Evolutionary conservation across 805 yeast species (phyloP), one percentile per base, ranked within the genome.

Genomic region (Saccharomycopsis babjevae): DNA sequence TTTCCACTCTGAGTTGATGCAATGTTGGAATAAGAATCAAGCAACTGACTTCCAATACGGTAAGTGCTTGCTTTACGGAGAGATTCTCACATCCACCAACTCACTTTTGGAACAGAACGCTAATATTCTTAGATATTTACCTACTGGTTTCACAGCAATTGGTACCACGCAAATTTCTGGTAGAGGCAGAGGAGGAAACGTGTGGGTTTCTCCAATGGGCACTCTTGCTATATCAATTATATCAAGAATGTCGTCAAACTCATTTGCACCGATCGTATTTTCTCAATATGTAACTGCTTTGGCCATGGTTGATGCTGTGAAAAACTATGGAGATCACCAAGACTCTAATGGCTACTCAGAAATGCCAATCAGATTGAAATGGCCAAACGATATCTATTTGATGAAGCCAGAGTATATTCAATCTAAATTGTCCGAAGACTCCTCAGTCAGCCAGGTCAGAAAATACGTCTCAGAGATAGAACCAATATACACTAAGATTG

Each of bases 371-470:
- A 79, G 83, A 57, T 79, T 94, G 62, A 94, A 94, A 70, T 94
- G 99, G 99, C 99, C 99, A 1, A 94, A 94, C 70, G 99, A 94
- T 71, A 74, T 94, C 15, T 94, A 89, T 69, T 83, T 86, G 3
- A 70, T 83, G 67, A 83, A 82, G 60, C 96, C 96, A 0, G 84
- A 83, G 59, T 80, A 74, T 65, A 79, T 79, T 10, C 13, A 25
- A 25, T 25, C 30, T n/a, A 46, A 46, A 13, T 52, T 46, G 68
- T 70, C 1, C 66, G 69, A 20, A 69, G 69, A 3, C 46, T 54
- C 22, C 62, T 64, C 42, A 28, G 38, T 3, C 8, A 42, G 30
- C 43, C 50, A 42, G 57, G 52, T 39, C 65, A 66, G 61, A 3
- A 66, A 69, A 1, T 63, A 70, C 34, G 61, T 66, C 22, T 76